A percentile compares a stretch with the other conserved stretches of the same genome.
Conservation (phyloP, 345 rosid species). For the Bruguiera sexangula region DNA sequence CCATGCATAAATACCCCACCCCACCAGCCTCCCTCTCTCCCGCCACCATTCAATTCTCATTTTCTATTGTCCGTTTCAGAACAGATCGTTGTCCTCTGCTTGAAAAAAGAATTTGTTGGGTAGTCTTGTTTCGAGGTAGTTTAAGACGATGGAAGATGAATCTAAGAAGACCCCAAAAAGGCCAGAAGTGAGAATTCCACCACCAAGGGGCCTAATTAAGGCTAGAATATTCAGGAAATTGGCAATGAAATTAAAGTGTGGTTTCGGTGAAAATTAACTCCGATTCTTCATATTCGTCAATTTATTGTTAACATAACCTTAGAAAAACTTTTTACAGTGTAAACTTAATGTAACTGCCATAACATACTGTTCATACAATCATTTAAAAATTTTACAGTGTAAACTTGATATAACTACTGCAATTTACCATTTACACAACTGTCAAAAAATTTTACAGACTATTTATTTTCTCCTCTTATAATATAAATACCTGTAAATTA, state of each 20-base stretch:
- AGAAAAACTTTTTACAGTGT: too few species aligned
- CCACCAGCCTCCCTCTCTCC: neutral
- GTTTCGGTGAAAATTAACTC: too few species aligned
- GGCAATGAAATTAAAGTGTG: slow-evolving; percentile 3
- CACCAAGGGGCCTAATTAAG: slow-evolving; percentile 31
- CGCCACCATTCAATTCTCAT: neutral
- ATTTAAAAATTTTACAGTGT: too few species aligned
- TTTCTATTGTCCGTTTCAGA: neutral
- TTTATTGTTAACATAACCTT: too few species aligned
- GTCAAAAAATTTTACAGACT: too few species aligned
- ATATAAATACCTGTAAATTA: too few species aligned
- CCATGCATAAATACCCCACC: neutral
- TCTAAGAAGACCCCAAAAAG: neutral
- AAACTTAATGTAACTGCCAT: too few species aligned
- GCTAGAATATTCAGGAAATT: slow-evolving; percentile 11
- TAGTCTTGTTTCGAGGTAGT: neutral
- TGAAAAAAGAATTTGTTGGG: neutral
- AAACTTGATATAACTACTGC: too few species aligned
- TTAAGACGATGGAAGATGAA: slow-evolving; percentile 9
- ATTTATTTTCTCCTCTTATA: too few species aligned
- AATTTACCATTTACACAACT: too few species aligned
- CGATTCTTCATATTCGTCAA: too few species aligned
- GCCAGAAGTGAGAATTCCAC: slow-evolving; percentile 21
- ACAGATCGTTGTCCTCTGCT: neutral
- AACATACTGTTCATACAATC: too few species aligned